Base-by-base conservation (phyloP, 768 basidiomycete genomes). In the Sutorius australiensis region DNA sequence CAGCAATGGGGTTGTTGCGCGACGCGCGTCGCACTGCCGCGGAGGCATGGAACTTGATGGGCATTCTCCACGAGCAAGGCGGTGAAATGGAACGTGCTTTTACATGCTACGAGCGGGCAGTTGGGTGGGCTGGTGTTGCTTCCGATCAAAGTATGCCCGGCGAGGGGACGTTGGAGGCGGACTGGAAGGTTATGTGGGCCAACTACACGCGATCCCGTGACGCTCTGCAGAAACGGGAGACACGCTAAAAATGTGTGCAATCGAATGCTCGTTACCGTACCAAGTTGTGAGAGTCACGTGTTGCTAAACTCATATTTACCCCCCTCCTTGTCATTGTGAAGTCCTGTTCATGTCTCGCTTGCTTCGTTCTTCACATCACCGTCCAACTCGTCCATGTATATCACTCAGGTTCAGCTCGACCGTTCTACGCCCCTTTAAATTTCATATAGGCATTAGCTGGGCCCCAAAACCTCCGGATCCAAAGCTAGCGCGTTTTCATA, bases 361-460 rank as follows among this genome's bases (percentile, higher is more conserved):
- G 38, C 46, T 54, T 43, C 47, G 39, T 44, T 37, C 38, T 11
- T 46, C 16, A 46, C 50, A 36, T 16, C 49, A 32, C 17, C 52
- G 13, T 38, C 37, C 37, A 17, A 33, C 34, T 3, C 24, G 11
- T 27, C 13, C 19, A 5, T 48, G 46, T 17, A 40, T 42, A 24
- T 56, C 58, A 6, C 21, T 52, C 37, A 64, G 64, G 39, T 52
- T 51, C 34, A 54, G 14, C n/a, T 68, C 68, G 4, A 61, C 62
- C 6, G 42, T 66, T 24, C 67, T 75, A 14, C 73, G 75, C 17
- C 78, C 87, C 6, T 92, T 84, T 64, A 81, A 72, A 32, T 91
- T 93, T 67, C 82, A 90, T 61, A 74, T 91, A 34, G 89, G 86
- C 48, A 79, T 80, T 14, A 86, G 87, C 67, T 93, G 88, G 85